phyloP scores from a whole-genome alignment of 345 rosid genomes.

The Euphorbia tirucalli region DNA sequence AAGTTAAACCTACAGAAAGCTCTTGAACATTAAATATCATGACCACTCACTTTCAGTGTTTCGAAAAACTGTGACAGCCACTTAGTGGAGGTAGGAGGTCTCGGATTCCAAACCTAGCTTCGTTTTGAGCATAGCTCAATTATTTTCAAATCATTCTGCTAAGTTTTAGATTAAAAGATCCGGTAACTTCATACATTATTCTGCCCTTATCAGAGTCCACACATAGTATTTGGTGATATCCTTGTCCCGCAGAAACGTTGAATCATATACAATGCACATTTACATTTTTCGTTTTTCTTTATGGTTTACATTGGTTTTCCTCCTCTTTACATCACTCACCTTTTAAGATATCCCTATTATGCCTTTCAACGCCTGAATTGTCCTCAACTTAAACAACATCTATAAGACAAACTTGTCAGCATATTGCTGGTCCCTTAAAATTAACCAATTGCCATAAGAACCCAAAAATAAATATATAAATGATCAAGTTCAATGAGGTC shows the following conservation, averaged over 20 bases:
- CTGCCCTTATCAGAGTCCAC: not conserved
- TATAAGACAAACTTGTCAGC: not conserved
- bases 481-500: not conserved
- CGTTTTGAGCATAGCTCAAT: not conserved
- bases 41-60: not conserved
- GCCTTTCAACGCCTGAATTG: not conserved
- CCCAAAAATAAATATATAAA: not conserved
- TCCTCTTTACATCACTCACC: not conserved
- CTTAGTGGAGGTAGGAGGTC: not conserved
- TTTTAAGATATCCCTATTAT: not conserved
- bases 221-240: not conserved
- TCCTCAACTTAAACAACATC: not conserved
- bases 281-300: not conserved
- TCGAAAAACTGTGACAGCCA: not conserved
- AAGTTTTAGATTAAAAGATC: not conserved
- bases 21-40: not conserved
- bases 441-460: not conserved
- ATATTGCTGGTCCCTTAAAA: not conserved
- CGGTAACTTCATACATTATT: not conserved
- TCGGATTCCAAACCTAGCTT: not conserved
- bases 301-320: not conserved
- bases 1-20: not conserved
- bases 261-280: not conserved
- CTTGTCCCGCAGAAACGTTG: not conserved
- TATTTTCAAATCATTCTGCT: not conserved